phyloP scores from a whole-genome alignment of 2,329 filamentous ascomycete species.

The Aspergillus sp. region DNA sequence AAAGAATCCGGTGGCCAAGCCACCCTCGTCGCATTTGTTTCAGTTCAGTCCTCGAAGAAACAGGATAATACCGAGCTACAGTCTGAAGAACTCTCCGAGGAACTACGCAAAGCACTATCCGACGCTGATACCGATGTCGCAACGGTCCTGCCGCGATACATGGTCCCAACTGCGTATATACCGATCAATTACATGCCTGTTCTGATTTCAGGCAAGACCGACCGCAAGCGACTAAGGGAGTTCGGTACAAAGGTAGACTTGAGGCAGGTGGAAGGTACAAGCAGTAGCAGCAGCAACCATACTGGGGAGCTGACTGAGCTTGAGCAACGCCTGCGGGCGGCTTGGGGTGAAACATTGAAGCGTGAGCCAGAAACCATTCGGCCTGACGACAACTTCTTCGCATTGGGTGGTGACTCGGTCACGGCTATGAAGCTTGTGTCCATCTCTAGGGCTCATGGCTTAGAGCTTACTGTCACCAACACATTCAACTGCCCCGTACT shows the following conservation, averaged over 20 bases:
- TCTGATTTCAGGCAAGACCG: conserved; percentile 51
- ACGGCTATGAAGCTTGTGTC: conserved; percentile 41
- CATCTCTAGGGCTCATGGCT: conserved; percentile 33
- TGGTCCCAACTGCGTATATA: conserved; percentile 49
- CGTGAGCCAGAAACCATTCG: conserved; percentile 40
- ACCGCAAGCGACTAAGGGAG: conserved; percentile 43
- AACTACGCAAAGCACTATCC: conserved; percentile 24
- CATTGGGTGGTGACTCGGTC: conserved; percentile 41
- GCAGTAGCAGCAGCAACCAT: conserved; percentile 18
- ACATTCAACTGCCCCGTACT: conserved; percentile 42
- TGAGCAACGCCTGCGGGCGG: conserved; percentile 37
- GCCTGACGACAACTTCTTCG: conserved; percentile 43
- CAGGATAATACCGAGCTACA: conserved; percentile 24
- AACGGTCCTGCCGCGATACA: conserved; percentile 37
- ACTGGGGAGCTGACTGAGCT: conserved; percentile 34
- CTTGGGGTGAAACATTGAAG: conserved; percentile 41
- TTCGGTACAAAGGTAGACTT: conserved; percentile 41
- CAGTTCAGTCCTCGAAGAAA: conserved; percentile 29
- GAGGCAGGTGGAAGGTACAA: conserved; percentile 32
- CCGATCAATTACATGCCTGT: conserved; percentile 48
- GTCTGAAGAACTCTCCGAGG: conserved; percentile 22
- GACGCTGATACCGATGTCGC: conserved; percentile 30
- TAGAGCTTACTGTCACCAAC: conserved; percentile 41
- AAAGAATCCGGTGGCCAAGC: conserved; percentile 33
- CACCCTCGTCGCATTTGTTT: conserved; percentile 38